Evolutionary conservation across 495 filamentous ascomycete genomes (phyloP).

Genomic region (Hyaloscypha finlandica): DNA sequence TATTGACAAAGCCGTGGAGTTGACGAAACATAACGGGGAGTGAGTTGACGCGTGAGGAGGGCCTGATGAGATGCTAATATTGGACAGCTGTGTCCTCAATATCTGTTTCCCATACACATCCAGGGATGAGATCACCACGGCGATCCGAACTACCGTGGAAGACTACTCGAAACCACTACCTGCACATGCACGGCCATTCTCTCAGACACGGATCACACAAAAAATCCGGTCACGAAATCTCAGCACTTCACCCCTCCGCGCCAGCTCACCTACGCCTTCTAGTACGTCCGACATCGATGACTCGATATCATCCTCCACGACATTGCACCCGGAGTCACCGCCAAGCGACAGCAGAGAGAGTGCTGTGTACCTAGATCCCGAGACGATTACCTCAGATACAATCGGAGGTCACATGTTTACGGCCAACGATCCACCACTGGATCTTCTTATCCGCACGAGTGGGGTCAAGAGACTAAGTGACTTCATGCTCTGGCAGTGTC

Average conservation of each 20-base stretch:
- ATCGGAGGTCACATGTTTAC: slow-evolving; percentile 83
- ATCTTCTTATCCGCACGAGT: slow-evolving; percentile 86
- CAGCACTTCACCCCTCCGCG: slow-evolving; percentile 33
- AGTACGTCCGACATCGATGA: slow-evolving; percentile 30
- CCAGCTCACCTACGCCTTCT: slow-evolving; percentile 31
- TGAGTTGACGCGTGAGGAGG: slow-evolving; percentile 34
- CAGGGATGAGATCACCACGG: slow-evolving; percentile 92
- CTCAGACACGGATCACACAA: slow-evolving; percentile 80
- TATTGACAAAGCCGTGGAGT: slow-evolving; percentile 75
- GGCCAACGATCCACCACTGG: slow-evolving; percentile 78
- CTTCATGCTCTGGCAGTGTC: slow-evolving; percentile 98
- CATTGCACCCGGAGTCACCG: slow-evolving; percentile 33
- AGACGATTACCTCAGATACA: slow-evolving; percentile 80
- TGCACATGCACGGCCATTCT: slow-evolving; percentile 69
- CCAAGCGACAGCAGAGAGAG: slow-evolving; percentile 27
- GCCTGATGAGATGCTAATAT: slow-evolving; percentile 7
- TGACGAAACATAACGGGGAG: slow-evolving; percentile 83
- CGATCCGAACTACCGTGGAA: slow-evolving; percentile 80
- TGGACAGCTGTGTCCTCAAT: slow-evolving; percentile 73
- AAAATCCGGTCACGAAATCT: slow-evolving; percentile 68
- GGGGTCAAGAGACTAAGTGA: slow-evolving; percentile 91
- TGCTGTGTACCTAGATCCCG: slow-evolving; percentile 61
- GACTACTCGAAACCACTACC: slow-evolving; percentile 72
- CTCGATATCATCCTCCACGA: slow-evolving; percentile 33
- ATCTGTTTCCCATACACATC: slow-evolving; percentile 98